Evolutionary conservation across 2,329 filamentous ascomycete genomes (phyloP), one percentile per base, ranked within the genome.

Genomic region (Neofusicoccum kwambonambiense): DNA sequence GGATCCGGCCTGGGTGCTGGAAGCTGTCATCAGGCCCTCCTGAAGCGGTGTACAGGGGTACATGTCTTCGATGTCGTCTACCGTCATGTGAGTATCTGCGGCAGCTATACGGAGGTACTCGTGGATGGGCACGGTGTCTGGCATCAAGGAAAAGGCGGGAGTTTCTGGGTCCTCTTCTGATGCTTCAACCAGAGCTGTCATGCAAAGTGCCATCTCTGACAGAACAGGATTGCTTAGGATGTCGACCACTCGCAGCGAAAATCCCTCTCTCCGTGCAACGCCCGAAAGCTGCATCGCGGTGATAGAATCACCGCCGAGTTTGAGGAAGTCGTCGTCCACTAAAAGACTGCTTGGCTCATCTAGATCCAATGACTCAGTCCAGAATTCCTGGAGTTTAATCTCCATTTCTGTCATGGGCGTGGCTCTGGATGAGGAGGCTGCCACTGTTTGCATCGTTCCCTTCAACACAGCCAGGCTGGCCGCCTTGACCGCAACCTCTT

Each of bases 41-140:
- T 80, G 78, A 9, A 77, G 68, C 4, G 78, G 75, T 2, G 77
- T 79, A 62, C 78, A 80, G 22, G 77, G 77, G 61, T 78, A 79
- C 0, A 84, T 72, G 65, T 87, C 84, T 56, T 84, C 81, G n/a
- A 78, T 68, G 31, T 72, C 68, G 1, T 44, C 66, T 27, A 11
- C 31, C 6, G n/a, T 6, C 27, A 58, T n/a, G 7, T 41, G n/a
- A 8, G 11, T 9, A 35, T 44, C 58, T 6, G 58, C 44, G 1
- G 44, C 51, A 15, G 51, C 51, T 2, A 22, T 12, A 4, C 11
- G 34, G 51, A 54, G 4, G 12, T 27, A 5, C 8, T 35, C 44
- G 6, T 12, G 17, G 9, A 49, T 4, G 3, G 67, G 77, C 64
- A 68, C 72, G 71, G 67, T 75, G 42, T 44, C 35, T 3, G 51